A percentile compares a stretch with the other conserved stretches of the same genome.
These are phyloP conservation scores for Talaromyces rugulosus DNA, from an alignment of 2,329 filamentous ascomycete species.

Conservation along the genomic window DNA sequence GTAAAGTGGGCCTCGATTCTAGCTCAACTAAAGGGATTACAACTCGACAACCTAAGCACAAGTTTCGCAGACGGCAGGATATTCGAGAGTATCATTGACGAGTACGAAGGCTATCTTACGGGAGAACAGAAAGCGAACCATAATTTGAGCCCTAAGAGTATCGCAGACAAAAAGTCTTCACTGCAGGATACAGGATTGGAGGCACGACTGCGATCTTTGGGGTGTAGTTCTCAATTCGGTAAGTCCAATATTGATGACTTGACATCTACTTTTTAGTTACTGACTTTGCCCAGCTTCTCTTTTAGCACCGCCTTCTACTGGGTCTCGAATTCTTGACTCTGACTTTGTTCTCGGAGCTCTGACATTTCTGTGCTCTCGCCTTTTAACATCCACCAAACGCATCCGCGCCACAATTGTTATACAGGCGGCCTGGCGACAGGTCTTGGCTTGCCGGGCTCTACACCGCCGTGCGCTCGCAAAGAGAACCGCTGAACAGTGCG, in stretches of 20 bases:
- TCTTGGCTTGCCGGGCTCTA: slow-evolving; percentile 16
- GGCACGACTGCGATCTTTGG: slow-evolving; percentile 33
- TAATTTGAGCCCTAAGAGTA: not conserved
- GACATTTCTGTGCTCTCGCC: slow-evolving; percentile 56
- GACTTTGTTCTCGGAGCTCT: slow-evolving; percentile 55
- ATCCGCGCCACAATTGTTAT: slow-evolving; percentile 50
- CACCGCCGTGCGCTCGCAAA: slow-evolving; percentile 20
- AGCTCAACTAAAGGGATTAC: slow-evolving; percentile 42
- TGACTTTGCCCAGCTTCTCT: slow-evolving; percentile 38
- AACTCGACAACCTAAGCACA: slow-evolving; percentile 53
- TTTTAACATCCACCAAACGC: slow-evolving; percentile 49
- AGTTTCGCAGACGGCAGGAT: slow-evolving; percentile 54
- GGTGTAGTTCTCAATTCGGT: slow-evolving; percentile 43
- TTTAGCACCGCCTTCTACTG: slow-evolving; percentile 29
- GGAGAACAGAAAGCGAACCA: not conserved
- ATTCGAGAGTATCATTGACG: slow-evolving; percentile 54
- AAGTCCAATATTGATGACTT: slow-evolving; percentile 15
- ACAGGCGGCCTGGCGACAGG: slow-evolving; percentile 49
- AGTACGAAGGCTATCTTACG: slow-evolving; percentile 48
- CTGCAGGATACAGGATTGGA: slow-evolving; percentile 19
- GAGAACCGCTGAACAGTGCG: slow-evolving; percentile 36
- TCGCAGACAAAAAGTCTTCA: not conserved
- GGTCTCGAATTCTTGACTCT: slow-evolving; percentile 46
- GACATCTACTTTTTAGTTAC: not conserved
- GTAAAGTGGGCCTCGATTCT: slow-evolving; percentile 54